These are phyloP conservation scores for Myxozyma kluyveri DNA, from an alignment of 805 yeast genomes.

Conservation along the genomic window DNA sequence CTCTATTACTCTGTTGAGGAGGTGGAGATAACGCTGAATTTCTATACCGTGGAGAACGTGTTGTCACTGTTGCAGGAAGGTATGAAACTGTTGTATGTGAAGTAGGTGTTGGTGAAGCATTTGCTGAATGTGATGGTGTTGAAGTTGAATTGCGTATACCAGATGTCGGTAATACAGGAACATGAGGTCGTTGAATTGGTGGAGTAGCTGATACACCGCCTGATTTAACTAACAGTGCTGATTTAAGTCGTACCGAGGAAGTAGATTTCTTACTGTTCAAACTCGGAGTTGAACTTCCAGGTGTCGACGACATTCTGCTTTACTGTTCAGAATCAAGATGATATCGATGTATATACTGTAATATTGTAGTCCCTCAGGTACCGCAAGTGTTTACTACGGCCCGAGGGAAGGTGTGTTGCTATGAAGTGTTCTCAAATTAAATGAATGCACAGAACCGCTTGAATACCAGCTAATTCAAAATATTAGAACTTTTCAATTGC, in stretches of 20 bases:
- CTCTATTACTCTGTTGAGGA: neutral
- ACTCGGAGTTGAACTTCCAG: no score
- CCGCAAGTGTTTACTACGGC: no score
- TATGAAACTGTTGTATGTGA: constrained; percentile 20
- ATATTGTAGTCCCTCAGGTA: no score
- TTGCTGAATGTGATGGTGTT: neutral
- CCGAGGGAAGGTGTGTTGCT: no score
- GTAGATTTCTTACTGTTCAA: neutral
- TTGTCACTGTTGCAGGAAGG: constrained; percentile 27
- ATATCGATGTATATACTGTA: no score
- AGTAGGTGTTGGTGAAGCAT: neutral
- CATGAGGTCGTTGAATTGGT: neutral
- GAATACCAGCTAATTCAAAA: no score
- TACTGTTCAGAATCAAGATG: no score
- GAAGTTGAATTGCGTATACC: neutral
- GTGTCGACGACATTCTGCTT: no score
- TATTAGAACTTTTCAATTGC: no score
- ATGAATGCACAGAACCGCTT: no score
- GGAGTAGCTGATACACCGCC: neutral
- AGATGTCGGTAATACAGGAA: no score
- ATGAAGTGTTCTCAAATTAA: no score
- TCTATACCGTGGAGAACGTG: constrained; percentile 24
- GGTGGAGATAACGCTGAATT: neutral
- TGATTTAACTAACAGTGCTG: neutral
- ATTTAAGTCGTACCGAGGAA: neutral